Base-by-base conservation (phyloP, 257 asterid species). In the Parsonsia alboflavescens region DNA sequence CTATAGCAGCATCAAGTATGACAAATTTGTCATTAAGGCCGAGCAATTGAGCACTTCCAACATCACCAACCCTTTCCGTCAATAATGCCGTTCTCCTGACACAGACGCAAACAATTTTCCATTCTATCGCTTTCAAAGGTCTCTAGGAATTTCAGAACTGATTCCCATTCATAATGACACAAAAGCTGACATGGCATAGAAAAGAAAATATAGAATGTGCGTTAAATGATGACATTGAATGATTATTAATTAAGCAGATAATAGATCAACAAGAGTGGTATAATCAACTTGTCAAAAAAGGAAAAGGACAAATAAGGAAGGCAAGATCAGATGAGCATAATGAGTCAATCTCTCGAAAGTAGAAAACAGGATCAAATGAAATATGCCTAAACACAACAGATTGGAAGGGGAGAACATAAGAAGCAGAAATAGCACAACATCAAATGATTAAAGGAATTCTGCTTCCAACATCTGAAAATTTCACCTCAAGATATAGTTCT, bases 41-140 rank as follows among this genome's bases (percentile, higher is more conserved):
- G 33, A 92, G 88, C 71, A 75, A 82, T 80, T 92, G 92, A 73
- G 99, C 99, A 81, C 89, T 90, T 80, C 98, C 97, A 74, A 89
- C 94, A 33, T 94, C 96, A 84, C 98, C 99, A 83, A 90, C 99
- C 85, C 97, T 89, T 85, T 94, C 99, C 69, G 80, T 94, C 98
- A 67, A 76, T 61, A 79, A 94, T 87, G 71, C 86, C 90, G 86
- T 89, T 85, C 74, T 94, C 96, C 87, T 92, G 97, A 91, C 99
- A 94, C 79, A 94, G 82, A 36, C 86, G 92, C 80, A 94, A 85
- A 80, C 99, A 94, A 72, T 81, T 88, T 69, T 94, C 99, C 81
- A 94, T 95, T 86, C 97, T 89, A 73, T 94, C 92, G 91, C 96
- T 92, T 82, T 94, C 99, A 61, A 90, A 89, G 70, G 93, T 90